Evolutionary conservation across 441 rosid genomes (phyloP), one percentile per base, ranked within the genome.

Genomic region (Bruguiera hainesii): DNA sequence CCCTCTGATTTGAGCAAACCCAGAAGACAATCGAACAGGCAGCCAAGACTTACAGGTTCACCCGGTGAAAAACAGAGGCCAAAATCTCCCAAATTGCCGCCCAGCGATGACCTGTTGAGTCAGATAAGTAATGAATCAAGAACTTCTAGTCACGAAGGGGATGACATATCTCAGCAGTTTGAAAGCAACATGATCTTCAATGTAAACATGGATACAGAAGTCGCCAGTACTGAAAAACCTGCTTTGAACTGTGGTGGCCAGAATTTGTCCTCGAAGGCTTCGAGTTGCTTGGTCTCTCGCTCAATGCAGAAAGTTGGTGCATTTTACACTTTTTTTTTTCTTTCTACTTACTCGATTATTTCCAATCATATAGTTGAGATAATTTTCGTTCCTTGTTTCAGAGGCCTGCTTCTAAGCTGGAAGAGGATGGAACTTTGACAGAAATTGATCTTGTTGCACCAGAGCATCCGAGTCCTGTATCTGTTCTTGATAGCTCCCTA

Each of bases 391-490:
- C 28, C 68, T 63, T 65, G 28, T 61, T 52, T 52, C 75, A 94
- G 95, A 84, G 75, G 67, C 71, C 89, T 70, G 59, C 62, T 71
- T 70, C 79, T 51, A 75, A 67, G 62, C 59, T 76, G 60, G 79
- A 75, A 72, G 88, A 88, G 73, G 90, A 82, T 62, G 82, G 79
- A 67, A 66, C 80, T 19, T 72, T 61, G 35, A 68, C 82, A 10
- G 90, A 88, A 65, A 79, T 84, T 70, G 78, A 82, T 61, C 58
- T 75, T 16, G 79, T 70, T 76, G 75, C 80, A 11, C 67, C 79
- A 55, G 97, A 91, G 76, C 89, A 89, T 74, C 97, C 82, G 51
- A 94, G 97, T 81, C 99, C 98, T 1, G 83, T 91, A 61, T 91
- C 98, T 48, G 99, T 94, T 69, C 93, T 94, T 61, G 94, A 87